Evolutionary conservation across 192 early-diverging fungal species (phyloP), one percentile per base, ranked within the genome.

Genomic region (Obelidium mucronatum): DNA sequence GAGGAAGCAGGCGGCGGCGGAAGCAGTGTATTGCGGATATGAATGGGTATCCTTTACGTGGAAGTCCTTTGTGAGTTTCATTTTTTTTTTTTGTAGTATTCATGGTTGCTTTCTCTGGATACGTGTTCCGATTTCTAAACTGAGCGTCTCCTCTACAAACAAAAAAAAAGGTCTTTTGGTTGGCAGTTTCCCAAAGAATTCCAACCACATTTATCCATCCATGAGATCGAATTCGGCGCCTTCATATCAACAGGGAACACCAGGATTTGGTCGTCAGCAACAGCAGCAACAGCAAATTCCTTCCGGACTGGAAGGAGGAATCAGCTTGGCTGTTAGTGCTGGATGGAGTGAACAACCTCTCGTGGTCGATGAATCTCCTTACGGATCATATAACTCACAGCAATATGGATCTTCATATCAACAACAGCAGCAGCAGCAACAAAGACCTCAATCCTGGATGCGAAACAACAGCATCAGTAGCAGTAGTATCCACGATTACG

Each of bases 171-270:
- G 26, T 35, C 81, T n/a, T 76, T 86, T 22, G 42, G 67, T 11
- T 86, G 83, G 83, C 83, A 86, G 40, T 86, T 85, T 56, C 70
- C 78, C 76, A 2, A 86, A 86, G 60, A 85, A 86, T 65, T 73
- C 81, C 1, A 84, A 75, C 4, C 84, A 84, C 67, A 79, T 85
- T 53, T 86, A 86, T 67, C 85, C 83, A 3, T 79, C 83, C 4
- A 74, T 74, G 72, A 56, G 72, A 11, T 63, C 72, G 13, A 28
- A 13, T 5, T 30, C 22, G 6, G 19, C 44, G 8, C 22, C 19
- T 30, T 24, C 39, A 19, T 36, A 67, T n/a, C n/a, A 35, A 34
- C 31, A 40, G 24, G n/a, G n/a, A n/a, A n/a, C n/a, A n/a, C n/a
- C n/a, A n/a, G n/a, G n/a, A n/a, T n/a, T n/a, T n/a, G n/a, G n/a